Base-by-base conservation (phyloP, 2,329 filamentous ascomycete species). In the Cytospora leucostoma region DNA sequence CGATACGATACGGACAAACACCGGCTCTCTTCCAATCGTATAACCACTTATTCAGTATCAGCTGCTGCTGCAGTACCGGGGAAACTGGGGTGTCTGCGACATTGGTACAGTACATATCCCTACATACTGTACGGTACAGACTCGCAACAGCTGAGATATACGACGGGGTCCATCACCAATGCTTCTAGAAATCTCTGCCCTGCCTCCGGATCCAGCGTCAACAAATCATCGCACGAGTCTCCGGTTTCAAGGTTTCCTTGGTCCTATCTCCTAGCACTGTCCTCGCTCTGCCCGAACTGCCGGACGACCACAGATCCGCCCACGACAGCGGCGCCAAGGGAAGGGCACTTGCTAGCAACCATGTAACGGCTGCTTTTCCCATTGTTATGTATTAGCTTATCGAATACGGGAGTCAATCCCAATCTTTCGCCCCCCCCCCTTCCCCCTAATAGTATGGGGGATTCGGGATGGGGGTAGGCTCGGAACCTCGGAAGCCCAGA, bases 111-210 rank as follows among this genome's bases (percentile, higher is more conserved):
- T 10, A 47, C n/a, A 21, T 15, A 4, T 38, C 12, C 37, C 2
- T 38, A 38, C 37, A 8, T 21, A 47, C 13, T 7, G 40, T n/a
- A 27, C 27, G 27, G 27, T 27, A 27, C 27, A 27, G 27, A 4
- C 27, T 27, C 27, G 27, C 27, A 27, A 27, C 27, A 27, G 27
- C 27, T 27, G 27, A 27, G 27, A 27, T 27, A 27, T 27, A 27
- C 27, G 27, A 27, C n/a, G 15, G 51, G n/a, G 40, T 44, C 51
- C 51, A 61, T 61, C 59, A 40, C 37, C 32, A 44, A 53, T 47
- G 54, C 54, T 62, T 58, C 54, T 62, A 53, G 54, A 64, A 64
- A 64, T 62, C 47, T 64, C 62, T 64, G 54, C 62, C 54, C 35
- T 54, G 15, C 49, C 49, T 40, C 59, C 37, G 47, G 56, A 32